phyloP scores from a whole-genome alignment of 345 rosid genomes.

The Orychophragmus violaceus region DNA sequence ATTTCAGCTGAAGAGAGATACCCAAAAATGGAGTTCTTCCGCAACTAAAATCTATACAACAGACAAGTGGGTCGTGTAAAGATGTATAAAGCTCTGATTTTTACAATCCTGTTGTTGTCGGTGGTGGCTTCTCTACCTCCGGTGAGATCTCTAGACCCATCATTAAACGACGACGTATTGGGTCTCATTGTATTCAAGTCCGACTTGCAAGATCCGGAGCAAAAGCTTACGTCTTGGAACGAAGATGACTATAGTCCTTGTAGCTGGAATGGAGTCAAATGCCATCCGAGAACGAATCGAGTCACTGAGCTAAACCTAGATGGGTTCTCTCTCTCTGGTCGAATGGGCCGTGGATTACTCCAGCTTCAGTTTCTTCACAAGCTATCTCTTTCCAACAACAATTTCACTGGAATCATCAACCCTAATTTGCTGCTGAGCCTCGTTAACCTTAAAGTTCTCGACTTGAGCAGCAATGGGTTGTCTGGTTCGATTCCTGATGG shows the following conservation, averaged over 20 bases:
- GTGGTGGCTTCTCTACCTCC: conserved; percentile 13
- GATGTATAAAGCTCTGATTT: conserved; percentile 15
- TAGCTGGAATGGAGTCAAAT: conserved; percentile 69
- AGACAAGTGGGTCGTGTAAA: too few relatives aligned
- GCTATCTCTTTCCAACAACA: conserved; percentile 70
- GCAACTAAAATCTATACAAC: background rate
- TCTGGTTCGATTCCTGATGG: conserved; percentile 65
- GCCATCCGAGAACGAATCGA: conserved; percentile 69
- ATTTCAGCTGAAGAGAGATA: conserved; percentile 11
- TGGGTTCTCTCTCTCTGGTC: conserved; percentile 78
- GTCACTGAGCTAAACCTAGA: conserved; percentile 71
- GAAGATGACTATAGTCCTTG: conserved; percentile 83
- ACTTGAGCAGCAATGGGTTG: conserved; percentile 64
- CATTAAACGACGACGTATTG: conserved; percentile 66
- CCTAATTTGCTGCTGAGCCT: conserved; percentile 56
- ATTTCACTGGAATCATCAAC: conserved; percentile 62
- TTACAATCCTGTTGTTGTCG: conserved; percentile 23
- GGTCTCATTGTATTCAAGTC: conserved; percentile 90
- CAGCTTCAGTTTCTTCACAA: conserved; percentile 63
- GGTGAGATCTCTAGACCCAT: conserved; percentile 54
- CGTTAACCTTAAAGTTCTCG: conserved; percentile 52
- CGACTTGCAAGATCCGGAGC: conserved; percentile 67
- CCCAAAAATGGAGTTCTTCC: conserved; percentile 2
- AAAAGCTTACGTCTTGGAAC: conserved; percentile 75
- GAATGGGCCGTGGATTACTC: conserved; percentile 79